Conservation (phyloP, 331 rosid genomes). For the Quercus tomentella region DNA sequence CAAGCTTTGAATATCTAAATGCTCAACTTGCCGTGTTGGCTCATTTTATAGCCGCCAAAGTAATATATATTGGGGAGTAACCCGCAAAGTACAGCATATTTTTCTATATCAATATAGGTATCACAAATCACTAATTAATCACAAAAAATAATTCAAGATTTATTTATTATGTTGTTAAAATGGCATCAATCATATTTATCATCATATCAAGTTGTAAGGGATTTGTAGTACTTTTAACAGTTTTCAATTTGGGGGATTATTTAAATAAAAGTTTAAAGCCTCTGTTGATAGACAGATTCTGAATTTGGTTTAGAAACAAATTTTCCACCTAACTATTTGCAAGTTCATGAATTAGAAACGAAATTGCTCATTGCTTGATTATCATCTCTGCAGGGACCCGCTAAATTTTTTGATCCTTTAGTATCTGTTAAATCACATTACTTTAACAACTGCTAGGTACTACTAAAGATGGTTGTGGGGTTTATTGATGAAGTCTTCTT, state of each 20-base stretch:
- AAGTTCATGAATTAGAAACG: background rate
- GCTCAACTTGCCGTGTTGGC: no score
- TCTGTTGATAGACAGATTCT: background rate
- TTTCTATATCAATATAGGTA: no score
- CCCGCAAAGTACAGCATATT: no score
- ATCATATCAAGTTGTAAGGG: no score
- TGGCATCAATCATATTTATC: no score
- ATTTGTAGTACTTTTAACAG: no score
- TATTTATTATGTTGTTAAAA: no score
- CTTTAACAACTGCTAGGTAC: background rate
- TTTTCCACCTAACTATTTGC: background rate
- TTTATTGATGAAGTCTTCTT: conserved; percentile 8
- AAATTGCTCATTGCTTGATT: background rate
- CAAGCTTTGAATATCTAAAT: no score
- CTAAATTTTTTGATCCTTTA: background rate
- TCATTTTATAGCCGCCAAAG: no score
- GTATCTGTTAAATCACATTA: background rate
- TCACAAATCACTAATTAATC: no score
- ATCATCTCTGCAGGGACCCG: background rate
- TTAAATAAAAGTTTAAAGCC: background rate
- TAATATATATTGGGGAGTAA: no score
- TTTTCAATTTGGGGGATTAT: background rate
- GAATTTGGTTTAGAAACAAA: conserved; percentile 10
- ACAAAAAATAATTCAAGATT: no score
- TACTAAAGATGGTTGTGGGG: conserved; percentile 3